These are phyloP conservation scores for Dictyostelium citrinum DNA, from an alignment of 78 protist species.

Conservation along the genomic window DNA sequence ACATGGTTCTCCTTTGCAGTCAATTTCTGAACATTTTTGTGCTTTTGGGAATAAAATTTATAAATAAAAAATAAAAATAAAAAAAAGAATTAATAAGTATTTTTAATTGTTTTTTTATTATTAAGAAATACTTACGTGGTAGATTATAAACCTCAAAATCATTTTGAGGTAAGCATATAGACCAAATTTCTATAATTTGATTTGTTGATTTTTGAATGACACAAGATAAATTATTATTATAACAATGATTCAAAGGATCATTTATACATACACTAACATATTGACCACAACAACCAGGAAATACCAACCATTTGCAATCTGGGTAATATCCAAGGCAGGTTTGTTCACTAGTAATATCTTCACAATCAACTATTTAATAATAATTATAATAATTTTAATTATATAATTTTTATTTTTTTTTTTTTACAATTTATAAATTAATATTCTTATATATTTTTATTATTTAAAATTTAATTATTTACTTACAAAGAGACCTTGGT, in stretches of 20 bases:
- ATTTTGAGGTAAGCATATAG: not conserved
- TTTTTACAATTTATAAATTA: too few relatives aligned
- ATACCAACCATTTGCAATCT: not conserved
- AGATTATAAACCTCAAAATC: not conserved
- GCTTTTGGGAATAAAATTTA: not conserved
- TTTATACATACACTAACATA: not conserved
- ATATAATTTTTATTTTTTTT: too few relatives aligned
- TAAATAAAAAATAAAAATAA: not conserved
- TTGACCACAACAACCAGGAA: not conserved
- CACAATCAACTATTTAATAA: not conserved
- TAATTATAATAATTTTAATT: too few relatives aligned
- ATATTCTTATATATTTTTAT: too few relatives aligned
- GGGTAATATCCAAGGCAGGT: not conserved
- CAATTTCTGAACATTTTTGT: not conserved
- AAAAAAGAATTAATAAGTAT: not conserved
- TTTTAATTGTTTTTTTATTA: too few relatives aligned
- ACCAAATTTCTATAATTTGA: slow-evolving; percentile 1
- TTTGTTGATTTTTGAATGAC: not conserved
- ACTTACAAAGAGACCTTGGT: too few relatives aligned
- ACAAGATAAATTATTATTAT: not conserved
- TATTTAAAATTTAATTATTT: not conserved
- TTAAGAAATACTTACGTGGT: not conserved
- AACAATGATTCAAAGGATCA: not conserved
- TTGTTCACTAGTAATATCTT: not conserved
- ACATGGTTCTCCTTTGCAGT: not conserved